Conservation (phyloP, 345 rosid species). For the Murraya koenigii region DNA sequence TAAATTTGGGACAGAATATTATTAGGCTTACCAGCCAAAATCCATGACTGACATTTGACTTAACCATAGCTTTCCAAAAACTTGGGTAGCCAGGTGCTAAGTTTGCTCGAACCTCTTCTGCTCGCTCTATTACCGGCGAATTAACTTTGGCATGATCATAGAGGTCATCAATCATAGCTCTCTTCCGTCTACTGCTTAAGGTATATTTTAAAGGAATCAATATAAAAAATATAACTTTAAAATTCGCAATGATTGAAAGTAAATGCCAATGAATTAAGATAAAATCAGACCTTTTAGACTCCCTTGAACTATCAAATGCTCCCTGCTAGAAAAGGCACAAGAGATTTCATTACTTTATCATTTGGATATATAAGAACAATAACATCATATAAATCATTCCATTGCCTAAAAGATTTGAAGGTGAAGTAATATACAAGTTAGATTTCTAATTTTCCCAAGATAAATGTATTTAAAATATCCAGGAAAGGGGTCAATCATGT, state of each 20-base stretch:
- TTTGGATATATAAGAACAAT: background rate
- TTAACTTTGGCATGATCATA: constrained; percentile 19
- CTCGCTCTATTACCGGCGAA: constrained; percentile 34
- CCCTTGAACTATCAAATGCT: constrained; percentile 19
- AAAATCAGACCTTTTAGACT: constrained; percentile 30
- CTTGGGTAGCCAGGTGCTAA: constrained; percentile 35
- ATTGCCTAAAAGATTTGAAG: background rate
- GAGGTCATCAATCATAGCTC: constrained; percentile 25
- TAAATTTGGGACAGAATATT: constrained; percentile 14
- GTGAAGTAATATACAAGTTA: background rate
- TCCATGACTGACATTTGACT: constrained; percentile 40
- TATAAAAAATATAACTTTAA: background rate
- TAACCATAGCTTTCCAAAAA: constrained; percentile 40
- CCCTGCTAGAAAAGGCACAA: constrained; percentile 28
- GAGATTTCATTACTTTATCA: background rate
- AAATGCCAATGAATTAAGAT: background rate
- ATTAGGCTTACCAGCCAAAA: constrained; percentile 43
- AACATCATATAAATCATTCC: background rate
- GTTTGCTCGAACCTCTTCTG: constrained; percentile 37
- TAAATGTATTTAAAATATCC: background rate
- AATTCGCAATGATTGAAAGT: background rate
- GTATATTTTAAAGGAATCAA: background rate
- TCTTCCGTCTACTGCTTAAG: constrained; percentile 31
- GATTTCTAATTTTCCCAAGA: background rate
- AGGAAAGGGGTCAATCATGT: background rate